Evolutionary conservation across 2,329 filamentous ascomycete genomes (phyloP).

Genomic region (Neocucurbitaria cava): DNA sequence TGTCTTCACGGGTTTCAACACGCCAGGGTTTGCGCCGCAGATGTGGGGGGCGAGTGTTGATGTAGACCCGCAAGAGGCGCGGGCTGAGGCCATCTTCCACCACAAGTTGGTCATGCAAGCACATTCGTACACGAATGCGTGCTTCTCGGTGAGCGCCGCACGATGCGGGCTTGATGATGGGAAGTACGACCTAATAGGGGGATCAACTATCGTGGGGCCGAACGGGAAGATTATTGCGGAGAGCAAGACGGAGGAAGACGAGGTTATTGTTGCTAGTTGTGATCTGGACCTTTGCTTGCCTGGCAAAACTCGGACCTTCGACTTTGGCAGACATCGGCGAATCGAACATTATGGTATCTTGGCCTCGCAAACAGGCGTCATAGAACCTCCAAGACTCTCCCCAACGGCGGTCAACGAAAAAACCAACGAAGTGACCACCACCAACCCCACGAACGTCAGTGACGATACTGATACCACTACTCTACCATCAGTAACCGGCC

Average conservation of each 20-base stretch:
- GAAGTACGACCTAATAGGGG: conserved; percentile 55
- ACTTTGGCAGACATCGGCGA: conserved; percentile 27
- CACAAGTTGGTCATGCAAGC: conserved; percentile 60
- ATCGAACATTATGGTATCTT: conserved; percentile 25
- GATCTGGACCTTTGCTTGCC: conserved; percentile 55
- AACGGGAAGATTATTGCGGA: conserved; percentile 58
- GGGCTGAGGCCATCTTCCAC: conserved; percentile 57
- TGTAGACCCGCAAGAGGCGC: conserved; percentile 53
- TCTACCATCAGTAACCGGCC: not conserved
- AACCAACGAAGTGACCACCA: not conserved
- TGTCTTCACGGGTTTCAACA: conserved; percentile 54
- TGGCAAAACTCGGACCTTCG: conserved; percentile 54
- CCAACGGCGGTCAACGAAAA: not conserved
- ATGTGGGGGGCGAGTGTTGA: conserved; percentile 49
- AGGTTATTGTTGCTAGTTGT: conserved; percentile 58
- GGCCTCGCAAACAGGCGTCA: conserved; percentile 21
- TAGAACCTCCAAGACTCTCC: conserved; percentile 43
- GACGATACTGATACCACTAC: not conserved
- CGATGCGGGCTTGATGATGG: conserved; percentile 60
- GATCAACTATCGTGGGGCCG: conserved; percentile 56
- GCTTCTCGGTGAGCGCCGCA: conserved; percentile 57
- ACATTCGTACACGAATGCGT: conserved; percentile 60
- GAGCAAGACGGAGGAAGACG: conserved; percentile 55
- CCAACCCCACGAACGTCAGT: conserved; percentile 5
- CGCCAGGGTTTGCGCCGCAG: conserved; percentile 57